These are phyloP conservation scores for Nepenthes gracilis DNA, from an alignment of 148 eudicot genomes.

Conservation along the genomic window DNA sequence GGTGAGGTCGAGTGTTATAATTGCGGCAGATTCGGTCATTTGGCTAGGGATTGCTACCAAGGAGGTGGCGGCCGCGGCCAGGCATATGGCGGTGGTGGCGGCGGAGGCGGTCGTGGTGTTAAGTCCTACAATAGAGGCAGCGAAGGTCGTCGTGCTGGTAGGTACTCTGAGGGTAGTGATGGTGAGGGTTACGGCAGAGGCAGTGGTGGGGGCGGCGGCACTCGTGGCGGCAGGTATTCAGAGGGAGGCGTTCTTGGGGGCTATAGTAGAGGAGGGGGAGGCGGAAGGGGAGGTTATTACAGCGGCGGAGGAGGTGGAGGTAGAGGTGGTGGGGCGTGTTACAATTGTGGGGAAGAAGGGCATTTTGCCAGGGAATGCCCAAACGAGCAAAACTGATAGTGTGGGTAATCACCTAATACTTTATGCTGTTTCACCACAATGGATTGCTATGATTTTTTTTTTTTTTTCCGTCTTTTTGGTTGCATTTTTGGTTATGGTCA, in stretches of 20 bases:
- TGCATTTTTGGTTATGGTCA: no score
- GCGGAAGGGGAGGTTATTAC: constrained; percentile 11
- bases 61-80: constrained; percentile 9
- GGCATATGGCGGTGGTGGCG: constrained; percentile 11
- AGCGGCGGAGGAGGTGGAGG: constrained; percentile 6
- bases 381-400: constrained; percentile 14
- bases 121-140: constrained; percentile 3
- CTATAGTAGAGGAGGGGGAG: constrained; percentile 1
- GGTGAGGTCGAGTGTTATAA: constrained; percentile 29
- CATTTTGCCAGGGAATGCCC: constrained; percentile 57
- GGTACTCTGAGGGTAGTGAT: constrained; percentile 3
- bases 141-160: constrained; percentile 9
- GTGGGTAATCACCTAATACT: no score
- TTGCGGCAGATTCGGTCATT: constrained; percentile 42
- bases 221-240: constrained; percentile 10
- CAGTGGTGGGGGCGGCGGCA: constrained; percentile 9
- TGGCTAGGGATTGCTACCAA: constrained; percentile 40
- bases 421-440: no score
- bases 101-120: constrained; percentile 12
- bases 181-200: constrained; percentile 10
- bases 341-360: constrained; percentile 46
- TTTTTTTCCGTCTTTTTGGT: no score
- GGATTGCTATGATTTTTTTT: no score
- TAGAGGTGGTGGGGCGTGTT: constrained; percentile 20
- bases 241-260: no score